Evolutionary conservation across 176 grass and related monocot species (phyloP).

Genomic region (Oryza rufipogon): DNA sequence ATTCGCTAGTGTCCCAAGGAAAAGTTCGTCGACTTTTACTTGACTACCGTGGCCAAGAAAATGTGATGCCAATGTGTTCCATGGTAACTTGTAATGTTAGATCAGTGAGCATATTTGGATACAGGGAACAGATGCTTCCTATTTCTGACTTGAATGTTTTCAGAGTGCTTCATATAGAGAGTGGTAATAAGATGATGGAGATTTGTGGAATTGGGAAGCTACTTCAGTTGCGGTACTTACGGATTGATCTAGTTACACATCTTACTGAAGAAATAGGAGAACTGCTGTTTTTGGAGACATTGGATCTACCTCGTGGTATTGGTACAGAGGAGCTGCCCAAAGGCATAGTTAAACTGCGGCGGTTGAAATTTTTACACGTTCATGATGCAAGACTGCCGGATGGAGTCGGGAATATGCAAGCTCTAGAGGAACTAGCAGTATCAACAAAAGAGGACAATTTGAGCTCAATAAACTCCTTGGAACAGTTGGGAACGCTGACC

Average conservation of each 20-base stretch:
- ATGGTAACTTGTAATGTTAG: conserved; percentile 12
- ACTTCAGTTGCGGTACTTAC: conserved; percentile 17
- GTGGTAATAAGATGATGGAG: background rate
- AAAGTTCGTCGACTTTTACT: conserved; percentile 34
- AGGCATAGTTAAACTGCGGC: background rate
- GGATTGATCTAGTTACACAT: background rate
- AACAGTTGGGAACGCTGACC: too few relatives aligned
- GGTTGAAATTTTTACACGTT: background rate
- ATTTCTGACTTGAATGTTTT: background rate
- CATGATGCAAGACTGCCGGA: background rate
- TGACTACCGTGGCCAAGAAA: conserved; percentile 11
- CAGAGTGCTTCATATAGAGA: conserved; percentile 13
- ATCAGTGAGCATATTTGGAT: conserved; percentile 14
- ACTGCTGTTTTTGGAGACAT: conserved; percentile 18
- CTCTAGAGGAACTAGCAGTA: background rate
- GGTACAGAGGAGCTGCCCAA: background rate
- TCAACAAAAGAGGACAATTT: rapidly evolving
- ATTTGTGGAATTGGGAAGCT: background rate
- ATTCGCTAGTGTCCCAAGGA: background rate
- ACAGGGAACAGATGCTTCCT: background rate
- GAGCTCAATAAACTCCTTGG: background rate
- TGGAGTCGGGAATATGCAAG: conserved; percentile 12
- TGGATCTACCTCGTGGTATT: background rate
- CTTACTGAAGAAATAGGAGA: conserved; percentile 23
- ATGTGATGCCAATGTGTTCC: background rate